Evolutionary conservation across 306 rosid species (phyloP).

Genomic region (Vigna mungo): DNA sequence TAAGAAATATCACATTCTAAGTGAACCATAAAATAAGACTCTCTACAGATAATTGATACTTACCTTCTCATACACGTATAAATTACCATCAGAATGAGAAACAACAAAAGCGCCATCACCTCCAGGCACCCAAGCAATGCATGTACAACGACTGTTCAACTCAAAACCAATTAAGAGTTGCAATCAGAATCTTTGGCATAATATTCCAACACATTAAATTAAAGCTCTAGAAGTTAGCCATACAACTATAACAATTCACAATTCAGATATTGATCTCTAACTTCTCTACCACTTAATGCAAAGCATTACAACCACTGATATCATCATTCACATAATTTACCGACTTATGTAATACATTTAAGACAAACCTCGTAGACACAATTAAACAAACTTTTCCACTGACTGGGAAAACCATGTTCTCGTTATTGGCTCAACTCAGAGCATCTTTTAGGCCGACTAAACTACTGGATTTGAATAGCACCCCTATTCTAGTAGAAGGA

Average conservation of each 20-base stretch:
- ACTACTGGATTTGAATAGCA: conserved; percentile 1
- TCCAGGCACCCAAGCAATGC: conserved; percentile 92
- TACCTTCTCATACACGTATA: conserved; percentile 92
- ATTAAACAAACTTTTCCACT: conserved; percentile 22
- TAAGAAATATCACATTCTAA: conserved; percentile 31
- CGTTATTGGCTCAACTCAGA: conserved; percentile 16
- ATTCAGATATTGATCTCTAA: conserved; percentile 1
- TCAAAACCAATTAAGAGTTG: conserved; percentile 51
- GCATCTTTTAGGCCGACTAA: conserved; percentile 10
- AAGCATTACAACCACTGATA: conserved; percentile 32
- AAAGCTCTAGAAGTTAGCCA: conserved; percentile 20
- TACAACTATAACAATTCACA: conserved; percentile 18
- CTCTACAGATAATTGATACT: conserved; percentile 50
- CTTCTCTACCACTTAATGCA: conserved; percentile 26
- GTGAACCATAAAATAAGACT: conserved; percentile 32
- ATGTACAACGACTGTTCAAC: conserved; percentile 86
- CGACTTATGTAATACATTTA: neutral
- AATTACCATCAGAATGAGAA: conserved; percentile 93
- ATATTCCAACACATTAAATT: conserved; percentile 36
- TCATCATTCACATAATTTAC: conserved; percentile 26
- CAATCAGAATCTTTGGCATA: conserved; percentile 21
- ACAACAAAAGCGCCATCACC: conserved; percentile 92
- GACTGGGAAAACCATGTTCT: conserved; percentile 5
- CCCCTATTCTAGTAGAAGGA: neutral
- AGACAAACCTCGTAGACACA: neutral